These are phyloP conservation scores for Coniochaeta hoffmannii DNA, from an alignment of 2,329 filamentous ascomycete species.

Conservation along the genomic window DNA sequence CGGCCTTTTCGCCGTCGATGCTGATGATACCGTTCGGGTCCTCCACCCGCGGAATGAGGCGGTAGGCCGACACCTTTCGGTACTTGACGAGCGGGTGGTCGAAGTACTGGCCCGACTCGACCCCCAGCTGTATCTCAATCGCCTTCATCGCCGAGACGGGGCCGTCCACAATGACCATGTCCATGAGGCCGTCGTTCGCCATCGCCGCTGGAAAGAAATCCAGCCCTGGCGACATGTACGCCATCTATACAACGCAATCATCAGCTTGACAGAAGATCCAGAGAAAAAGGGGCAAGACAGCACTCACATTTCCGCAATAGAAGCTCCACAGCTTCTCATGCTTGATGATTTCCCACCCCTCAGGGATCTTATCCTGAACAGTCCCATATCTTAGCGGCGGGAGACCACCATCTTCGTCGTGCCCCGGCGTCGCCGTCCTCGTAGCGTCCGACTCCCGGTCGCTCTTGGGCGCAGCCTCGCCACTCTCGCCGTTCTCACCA, in stretches of 20 bases:
- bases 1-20: conserved; percentile 83
- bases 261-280: not conserved
- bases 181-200: conserved; percentile 77
- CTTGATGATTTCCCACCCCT: conserved; percentile 67
- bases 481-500: not conserved
- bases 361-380: conserved; percentile 66
- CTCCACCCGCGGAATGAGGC: conserved; percentile 68
- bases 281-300: not conserved
- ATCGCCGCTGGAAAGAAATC: conserved; percentile 84
- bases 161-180: conserved; percentile 75
- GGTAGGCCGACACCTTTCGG: conserved; percentile 79
- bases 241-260: conserved; percentile 50
- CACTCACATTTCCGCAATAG: conserved; percentile 76
- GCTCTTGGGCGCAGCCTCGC: not conserved
- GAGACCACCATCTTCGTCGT: conserved; percentile 44
- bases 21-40: conserved; percentile 72
- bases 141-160: conserved; percentile 61
- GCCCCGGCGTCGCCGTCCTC: conserved; percentile 8
- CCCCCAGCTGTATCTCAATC: conserved; percentile 60
- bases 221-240: conserved; percentile 78
- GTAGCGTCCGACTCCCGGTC: conserved; percentile 4
- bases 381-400: conserved; percentile 75
- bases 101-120: conserved; percentile 71
- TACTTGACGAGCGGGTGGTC: conserved; percentile 72
- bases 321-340: conserved; percentile 82